Evolutionary conservation across 139 green algal genomes (phyloP).

Genomic region (Chlamydomonas sphaeroides): DNA sequence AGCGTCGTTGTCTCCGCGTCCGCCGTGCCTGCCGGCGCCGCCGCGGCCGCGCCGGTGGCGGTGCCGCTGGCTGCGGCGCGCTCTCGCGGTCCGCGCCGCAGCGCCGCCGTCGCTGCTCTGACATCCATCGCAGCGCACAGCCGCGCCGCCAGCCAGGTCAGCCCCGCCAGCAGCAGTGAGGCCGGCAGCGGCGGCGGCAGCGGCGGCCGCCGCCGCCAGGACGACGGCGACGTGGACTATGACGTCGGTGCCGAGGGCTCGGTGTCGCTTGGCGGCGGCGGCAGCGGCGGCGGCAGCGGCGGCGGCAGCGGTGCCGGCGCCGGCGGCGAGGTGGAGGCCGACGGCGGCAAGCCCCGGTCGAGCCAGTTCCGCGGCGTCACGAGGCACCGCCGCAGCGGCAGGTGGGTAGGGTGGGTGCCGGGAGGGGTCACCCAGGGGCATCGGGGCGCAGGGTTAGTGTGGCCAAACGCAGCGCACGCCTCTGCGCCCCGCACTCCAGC

Average conservation of each 20-base stretch:
- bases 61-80: not conserved
- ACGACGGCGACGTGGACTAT: not conserved
- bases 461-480: not conserved
- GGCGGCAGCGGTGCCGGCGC: not conserved
- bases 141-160: not conserved
- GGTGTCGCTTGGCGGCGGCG: not conserved
- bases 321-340: conserved; percentile 12
- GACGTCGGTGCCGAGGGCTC: not conserved
- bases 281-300: not conserved
- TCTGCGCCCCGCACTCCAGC: not conserved
- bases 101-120: conserved; percentile 9
- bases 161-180: not conserved
- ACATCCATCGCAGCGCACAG: not conserved
- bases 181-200: not conserved
- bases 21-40: not conserved
- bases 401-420: conserved; percentile 2
- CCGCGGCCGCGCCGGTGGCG: not conserved
- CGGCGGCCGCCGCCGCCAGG: not conserved
- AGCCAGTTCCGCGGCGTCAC: conserved; percentile 81
- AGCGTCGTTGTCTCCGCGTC: not conserved
- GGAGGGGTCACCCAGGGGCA: not conserved
- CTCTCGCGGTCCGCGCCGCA: not conserved
- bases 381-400: conserved; percentile 77
- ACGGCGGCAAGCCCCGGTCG: conserved; percentile 32
- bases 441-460: not conserved